Percentiles rank a stretch among this genome's conserved stretches.
Evolutionary conservation across 805 yeast genomes (phyloP).

Genomic region (Spathaspora boniae): DNA sequence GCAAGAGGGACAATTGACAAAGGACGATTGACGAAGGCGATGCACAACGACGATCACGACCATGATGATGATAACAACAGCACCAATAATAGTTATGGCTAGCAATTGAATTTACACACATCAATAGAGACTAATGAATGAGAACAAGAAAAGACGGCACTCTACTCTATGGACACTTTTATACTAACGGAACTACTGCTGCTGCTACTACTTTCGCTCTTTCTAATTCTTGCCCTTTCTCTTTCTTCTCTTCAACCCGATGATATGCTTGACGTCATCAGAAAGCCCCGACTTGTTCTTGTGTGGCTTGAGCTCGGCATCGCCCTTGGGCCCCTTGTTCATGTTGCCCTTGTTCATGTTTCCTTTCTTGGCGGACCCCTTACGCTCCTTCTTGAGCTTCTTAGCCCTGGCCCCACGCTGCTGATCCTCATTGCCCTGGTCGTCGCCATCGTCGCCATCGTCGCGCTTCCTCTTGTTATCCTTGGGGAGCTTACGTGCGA

Average conservation of each 20-base stretch:
- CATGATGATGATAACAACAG: slow-evolving; percentile 4
- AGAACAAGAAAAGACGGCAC: too few relatives aligned
- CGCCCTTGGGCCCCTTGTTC: slow-evolving; percentile 10
- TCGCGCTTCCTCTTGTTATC: slow-evolving; percentile 10
- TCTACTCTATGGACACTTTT: not conserved
- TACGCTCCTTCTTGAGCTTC: slow-evolving; percentile 20
- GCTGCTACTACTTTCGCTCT: not conserved
- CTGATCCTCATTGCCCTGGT: slow-evolving; percentile 12
- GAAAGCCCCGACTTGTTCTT: slow-evolving; percentile 36
- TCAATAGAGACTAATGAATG: too few relatives aligned
- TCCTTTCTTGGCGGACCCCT: slow-evolving; percentile 37
- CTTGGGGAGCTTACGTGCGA: slow-evolving; percentile 29
- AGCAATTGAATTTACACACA: too few relatives aligned
- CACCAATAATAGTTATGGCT: too few relatives aligned
- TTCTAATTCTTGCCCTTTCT: slow-evolving; percentile 41
- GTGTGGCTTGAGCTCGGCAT: slow-evolving; percentile 15
- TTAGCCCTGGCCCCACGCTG: slow-evolving; percentile 17
- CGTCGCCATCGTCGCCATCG: slow-evolving; percentile 13
- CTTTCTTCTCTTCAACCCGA: slow-evolving; percentile 67
- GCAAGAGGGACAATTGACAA: not conserved
- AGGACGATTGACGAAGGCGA: not conserved
- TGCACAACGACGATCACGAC: slow-evolving; percentile 3
- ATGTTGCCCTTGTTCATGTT: slow-evolving; percentile 40
- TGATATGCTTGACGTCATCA: slow-evolving; percentile 58
- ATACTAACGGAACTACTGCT: not conserved